Percentiles rank a stretch among this genome's conserved stretches.
These are phyloP conservation scores for Forsythia suspensa DNA, from an alignment of 257 asterid genomes.

Conservation along the genomic window DNA sequence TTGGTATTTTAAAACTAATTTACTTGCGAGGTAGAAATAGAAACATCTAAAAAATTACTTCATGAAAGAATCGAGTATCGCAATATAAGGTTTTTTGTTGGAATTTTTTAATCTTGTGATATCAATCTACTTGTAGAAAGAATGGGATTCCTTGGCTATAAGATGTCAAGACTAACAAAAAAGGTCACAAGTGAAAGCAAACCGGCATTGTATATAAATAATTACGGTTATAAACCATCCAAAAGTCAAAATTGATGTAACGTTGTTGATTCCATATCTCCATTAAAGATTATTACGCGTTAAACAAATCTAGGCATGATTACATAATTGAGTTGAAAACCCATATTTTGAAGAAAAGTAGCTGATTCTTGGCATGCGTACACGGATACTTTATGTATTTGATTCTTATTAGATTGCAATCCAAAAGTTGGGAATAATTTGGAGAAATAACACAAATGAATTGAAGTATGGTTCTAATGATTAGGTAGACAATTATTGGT, in stretches of 20 bases:
- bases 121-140: not conserved
- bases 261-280: conserved; percentile 15
- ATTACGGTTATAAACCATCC: not conserved
- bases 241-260: not conserved
- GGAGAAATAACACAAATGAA: conserved; percentile 21
- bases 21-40: not conserved
- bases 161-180: not conserved
- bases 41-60: not conserved
- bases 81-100: not conserved
- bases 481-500: conserved; percentile 39
- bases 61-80: not conserved
- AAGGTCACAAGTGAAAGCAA: not conserved
- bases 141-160: not conserved
- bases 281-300: not conserved
- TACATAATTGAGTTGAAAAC: not conserved
- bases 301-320: not conserved
- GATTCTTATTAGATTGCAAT: conserved; percentile 26
- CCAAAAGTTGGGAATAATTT: conserved; percentile 16
- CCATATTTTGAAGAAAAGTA: not conserved
- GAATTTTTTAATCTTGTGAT: not conserved
- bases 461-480: conserved; percentile 45
- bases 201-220: not conserved
- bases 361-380: not conserved
- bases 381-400: not conserved
- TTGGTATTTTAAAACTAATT: not conserved